These are phyloP conservation scores for Yamadazyma buinensis DNA, from an alignment of 1,139 yeast species.

Conservation along the genomic window DNA sequence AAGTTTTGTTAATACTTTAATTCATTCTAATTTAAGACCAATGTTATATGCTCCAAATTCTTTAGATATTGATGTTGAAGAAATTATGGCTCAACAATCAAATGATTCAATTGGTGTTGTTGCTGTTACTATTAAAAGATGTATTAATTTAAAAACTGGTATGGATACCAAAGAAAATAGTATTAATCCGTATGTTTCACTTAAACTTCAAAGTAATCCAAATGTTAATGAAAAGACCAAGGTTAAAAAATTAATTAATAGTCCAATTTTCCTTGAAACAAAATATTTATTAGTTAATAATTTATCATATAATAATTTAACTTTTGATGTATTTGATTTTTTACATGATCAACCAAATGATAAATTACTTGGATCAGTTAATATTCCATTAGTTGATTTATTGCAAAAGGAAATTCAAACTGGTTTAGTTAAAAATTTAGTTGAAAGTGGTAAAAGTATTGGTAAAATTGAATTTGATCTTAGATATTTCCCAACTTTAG, in stretches of 20 bases:
- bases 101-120: conserved; percentile 68
- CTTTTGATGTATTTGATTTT: conserved; percentile 52
- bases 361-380: conserved; percentile 52
- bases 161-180: conserved; percentile 38
- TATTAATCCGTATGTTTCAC: conserved; percentile 58
- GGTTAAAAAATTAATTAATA: conserved; percentile 50
- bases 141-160: conserved; percentile 43
- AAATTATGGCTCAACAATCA: conserved; percentile 56
- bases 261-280: conserved; percentile 66
- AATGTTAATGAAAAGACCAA: conserved; percentile 48
- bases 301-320: conserved; percentile 54
- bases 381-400: conserved; percentile 54
- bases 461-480: conserved; percentile 62
- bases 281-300: conserved; percentile 54
- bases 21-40: conserved; percentile 69
- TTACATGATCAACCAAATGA: conserved; percentile 50
- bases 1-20: conserved; percentile 64
- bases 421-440: conserved; percentile 31
- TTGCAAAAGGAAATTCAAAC: conserved; percentile 47
- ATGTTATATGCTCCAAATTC: conserved; percentile 82
- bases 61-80: conserved; percentile 69
- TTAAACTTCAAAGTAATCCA: conserved; percentile 44
- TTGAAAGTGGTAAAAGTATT: conserved; percentile 53
- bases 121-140: conserved; percentile 58
- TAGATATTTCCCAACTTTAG: conserved; percentile 59